Evolutionary conservation across 164 flowering plant species (phyloP).

Genomic region (Hamamelis virginiana): DNA sequence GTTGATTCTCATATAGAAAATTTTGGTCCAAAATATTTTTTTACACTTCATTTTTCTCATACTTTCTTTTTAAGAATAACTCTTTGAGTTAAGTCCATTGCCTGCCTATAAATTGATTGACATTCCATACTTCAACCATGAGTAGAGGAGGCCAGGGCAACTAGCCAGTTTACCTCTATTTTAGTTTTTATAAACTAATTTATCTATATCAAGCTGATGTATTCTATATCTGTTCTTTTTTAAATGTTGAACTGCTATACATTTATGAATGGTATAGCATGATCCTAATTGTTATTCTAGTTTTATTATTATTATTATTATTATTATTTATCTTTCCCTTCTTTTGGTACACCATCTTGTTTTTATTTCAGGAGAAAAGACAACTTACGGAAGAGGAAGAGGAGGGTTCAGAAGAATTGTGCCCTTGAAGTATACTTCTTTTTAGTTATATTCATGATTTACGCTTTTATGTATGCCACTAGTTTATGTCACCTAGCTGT

Average conservation of each 20-base stretch:
- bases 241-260: not conserved
- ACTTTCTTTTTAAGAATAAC: too few species aligned
- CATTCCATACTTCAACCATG: too few species aligned
- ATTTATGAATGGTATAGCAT: not conserved
- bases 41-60: too few species aligned
- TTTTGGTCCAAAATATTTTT: too few species aligned
- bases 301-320: too few species aligned
- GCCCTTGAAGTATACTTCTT: conserved; percentile 9
- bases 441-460: not conserved
- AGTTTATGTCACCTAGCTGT: not conserved
- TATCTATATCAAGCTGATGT: too few species aligned
- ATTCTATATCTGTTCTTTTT: not conserved
- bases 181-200: too few species aligned
- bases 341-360: not conserved
- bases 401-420: conserved; percentile 8
- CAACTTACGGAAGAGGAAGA: conserved; percentile 20
- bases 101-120: too few species aligned
- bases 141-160: too few species aligned
- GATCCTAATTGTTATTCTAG: not conserved
- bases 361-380: not conserved
- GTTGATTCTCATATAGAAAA: conserved; percentile 4
- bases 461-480: not conserved
- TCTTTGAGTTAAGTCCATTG: too few species aligned
- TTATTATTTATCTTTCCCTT: not conserved
- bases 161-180: too few species aligned